Percentiles rank a stretch among this genome's conserved stretches.
phyloP scores from a whole-genome alignment of 352 stramenopile genomes.

The Pythium periplocum region DNA sequence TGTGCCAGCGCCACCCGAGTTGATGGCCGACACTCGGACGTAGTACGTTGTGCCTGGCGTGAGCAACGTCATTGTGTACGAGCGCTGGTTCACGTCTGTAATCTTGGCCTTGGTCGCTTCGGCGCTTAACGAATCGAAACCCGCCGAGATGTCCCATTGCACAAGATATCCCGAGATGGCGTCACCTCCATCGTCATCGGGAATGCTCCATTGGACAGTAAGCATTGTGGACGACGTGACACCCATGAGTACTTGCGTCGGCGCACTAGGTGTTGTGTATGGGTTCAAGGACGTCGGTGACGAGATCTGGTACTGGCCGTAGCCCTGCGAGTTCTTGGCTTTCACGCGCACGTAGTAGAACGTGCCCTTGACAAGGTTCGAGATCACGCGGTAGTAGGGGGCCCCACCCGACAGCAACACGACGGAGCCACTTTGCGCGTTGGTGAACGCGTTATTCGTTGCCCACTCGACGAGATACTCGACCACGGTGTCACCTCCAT shows the following conservation, averaged over 20 bases:
- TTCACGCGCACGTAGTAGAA: constrained; percentile 75
- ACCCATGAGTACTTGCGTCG: constrained; percentile 74
- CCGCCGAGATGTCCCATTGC: constrained; percentile 88
- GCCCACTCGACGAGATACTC: constrained; percentile 94
- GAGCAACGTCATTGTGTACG: constrained; percentile 81
- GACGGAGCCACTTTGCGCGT: constrained; percentile 28
- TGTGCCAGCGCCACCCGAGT: constrained; percentile 43
- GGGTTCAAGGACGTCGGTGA: constrained; percentile 89
- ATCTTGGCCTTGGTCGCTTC: constrained; percentile 57
- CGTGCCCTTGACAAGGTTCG: constrained; percentile 50
- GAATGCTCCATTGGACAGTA: constrained; percentile 82
- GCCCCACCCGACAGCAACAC: constrained; percentile 48
- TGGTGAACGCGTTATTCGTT: constrained; percentile 64
- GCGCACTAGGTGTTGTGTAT: constrained; percentile 86
- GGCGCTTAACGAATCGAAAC: constrained; percentile 81
- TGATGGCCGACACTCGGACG: constrained; percentile 85
- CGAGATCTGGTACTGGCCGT: constrained; percentile 76
- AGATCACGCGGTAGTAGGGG: constrained; percentile 54
- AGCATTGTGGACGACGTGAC: constrained; percentile 88
- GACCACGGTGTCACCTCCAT: constrained; percentile 83
- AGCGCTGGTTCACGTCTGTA: constrained; percentile 47
- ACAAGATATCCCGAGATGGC: constrained; percentile 86
- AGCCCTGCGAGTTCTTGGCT: constrained; percentile 64
- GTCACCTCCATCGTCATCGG: constrained; percentile 87
- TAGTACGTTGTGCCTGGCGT: constrained; percentile 83